Evolutionary conservation across 1,139 yeast species (phyloP), one percentile per base, ranked within the genome.

Genomic region (Hyphopichia burtonii): DNA sequence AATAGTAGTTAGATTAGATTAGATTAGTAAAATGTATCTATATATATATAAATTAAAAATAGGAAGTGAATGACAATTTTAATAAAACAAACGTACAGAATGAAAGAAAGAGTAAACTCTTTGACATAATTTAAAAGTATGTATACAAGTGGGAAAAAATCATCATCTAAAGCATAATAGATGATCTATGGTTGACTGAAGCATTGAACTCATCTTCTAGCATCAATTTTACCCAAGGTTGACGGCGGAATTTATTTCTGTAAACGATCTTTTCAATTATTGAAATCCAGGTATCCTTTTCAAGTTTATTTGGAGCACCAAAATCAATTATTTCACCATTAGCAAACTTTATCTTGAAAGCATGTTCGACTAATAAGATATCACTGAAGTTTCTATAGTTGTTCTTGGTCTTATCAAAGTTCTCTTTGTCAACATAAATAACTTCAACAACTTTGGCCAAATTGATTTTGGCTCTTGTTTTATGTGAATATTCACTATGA

Each of bases 241-340:
- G 89, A 38, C 76, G 68, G 32, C 80, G 66, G 59, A 74, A 74
- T 51, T 78, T 72, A 56, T 79, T 77, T 50, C 77, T 66, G 46
- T 71, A 69, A 18, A 82, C 73, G 30, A 83, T 75, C 41, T 68
- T 68, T 49, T 82, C 83, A 40, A 85, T 57, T 3, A 68, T 56
- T 2, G 59, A 49, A 39, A 81, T 74, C 94, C 94, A 86, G 42
- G 64, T 65, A 25, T 58, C 55, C 59, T 79, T 80, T 41, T 78
- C 83, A n/a, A 59, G 61, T 42, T 66, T 69, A 41, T 76, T 76
- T 38, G 85, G 86, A 16, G 90, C 86, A 10, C 83, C 84, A 55
- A 86, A 82, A 45, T 78, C 84, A 43, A 86, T 83, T 4, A 76
- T 66, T 58, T 86, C 94, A 2, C 84, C 86, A 56, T 86, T 82